Conservation (phyloP, 176 grass and related monocot genomes). For the Puccinellia tenuiflora region DNA sequence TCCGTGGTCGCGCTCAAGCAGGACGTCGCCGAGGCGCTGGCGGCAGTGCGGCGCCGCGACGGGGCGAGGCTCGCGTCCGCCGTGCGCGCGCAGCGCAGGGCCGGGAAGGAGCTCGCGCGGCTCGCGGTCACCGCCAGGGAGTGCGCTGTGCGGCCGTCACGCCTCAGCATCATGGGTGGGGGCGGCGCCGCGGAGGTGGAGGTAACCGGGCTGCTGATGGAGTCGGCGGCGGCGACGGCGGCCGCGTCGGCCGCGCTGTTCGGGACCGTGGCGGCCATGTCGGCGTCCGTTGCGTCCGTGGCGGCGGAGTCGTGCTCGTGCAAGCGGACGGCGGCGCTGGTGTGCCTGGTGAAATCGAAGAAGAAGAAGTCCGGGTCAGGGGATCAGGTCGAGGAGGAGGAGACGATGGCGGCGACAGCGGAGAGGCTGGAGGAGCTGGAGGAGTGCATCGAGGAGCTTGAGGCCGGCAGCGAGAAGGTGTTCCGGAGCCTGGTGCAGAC, state of each 20-base stretch:
- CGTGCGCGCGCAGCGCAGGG: slow-evolving; percentile 24
- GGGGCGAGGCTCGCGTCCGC: slow-evolving; percentile 18
- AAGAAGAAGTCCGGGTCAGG: slow-evolving; percentile 17
- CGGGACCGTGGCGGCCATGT: slow-evolving; percentile 32
- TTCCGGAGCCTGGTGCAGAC: slow-evolving; percentile 59
- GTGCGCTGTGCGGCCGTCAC: background rate
- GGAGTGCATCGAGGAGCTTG: slow-evolving; percentile 44
- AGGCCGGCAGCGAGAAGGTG: slow-evolving; percentile 60
- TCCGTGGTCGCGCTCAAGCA: slow-evolving; percentile 41
- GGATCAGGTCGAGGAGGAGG: background rate
- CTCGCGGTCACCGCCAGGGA: background rate
- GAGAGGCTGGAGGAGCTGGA: slow-evolving; percentile 65
- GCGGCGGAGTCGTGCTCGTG: slow-evolving; percentile 1
- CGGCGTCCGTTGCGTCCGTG: slow-evolving; percentile 1
- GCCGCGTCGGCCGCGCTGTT: slow-evolving; percentile 40
- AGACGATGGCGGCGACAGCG: slow-evolving; percentile 25
- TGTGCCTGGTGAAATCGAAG: slow-evolving; percentile 23
- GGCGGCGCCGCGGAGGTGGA: slow-evolving; percentile 28
- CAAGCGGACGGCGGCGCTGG: slow-evolving; percentile 37
- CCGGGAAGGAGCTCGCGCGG: slow-evolving; percentile 45
- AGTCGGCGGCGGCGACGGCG: slow-evolving; percentile 36
- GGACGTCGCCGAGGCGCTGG: slow-evolving; percentile 29
- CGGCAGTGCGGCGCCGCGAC: slow-evolving; percentile 50
- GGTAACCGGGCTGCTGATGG: slow-evolving; percentile 39
- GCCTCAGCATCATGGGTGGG: background rate